Evolutionary conservation across 257 asterid genomes (phyloP), one percentile per base, ranked within the genome.

Genomic region (Handroanthus guayacan): DNA sequence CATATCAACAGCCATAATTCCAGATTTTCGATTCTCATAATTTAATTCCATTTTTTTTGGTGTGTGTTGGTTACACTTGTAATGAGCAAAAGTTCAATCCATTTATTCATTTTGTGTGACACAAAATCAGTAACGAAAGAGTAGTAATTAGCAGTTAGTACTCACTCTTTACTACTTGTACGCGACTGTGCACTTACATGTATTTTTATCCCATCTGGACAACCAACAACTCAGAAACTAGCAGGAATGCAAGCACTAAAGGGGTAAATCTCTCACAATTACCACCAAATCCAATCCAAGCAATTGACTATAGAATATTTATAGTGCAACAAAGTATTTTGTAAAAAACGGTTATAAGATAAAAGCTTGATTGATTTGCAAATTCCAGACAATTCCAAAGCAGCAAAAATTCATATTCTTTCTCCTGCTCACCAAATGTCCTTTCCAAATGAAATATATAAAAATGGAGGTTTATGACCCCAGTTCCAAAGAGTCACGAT

Each of bases 171-270:
- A 25, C 31, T 25, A 25, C 31, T 25, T 25, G 31, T 25, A 25
- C 31, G 31, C 1, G 31, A 25, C 31, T 25, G 31, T 25, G 31
- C 1, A 25, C 31, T 25, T 25, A 1, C 31, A 25, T 25, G 31
- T 25, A 25, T 25, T 25, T 25, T 25, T 25, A 25, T 25, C 31
- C 31, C 31, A 25, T 25, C 31, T 25, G 31, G 31, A 25, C 31
- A 25, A 25, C 31, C 31, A 25, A 25, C 8, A 48, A n/a, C 63
- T 34, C 25, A 18, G 25, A 68, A 68, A 69, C 79, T 61, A 80
- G 72, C 69, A 75, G 16, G 61, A 62, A 63, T 25, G 69, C 55
- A 75, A 76, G 41, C 38, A 41, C 48, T 9, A 41, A 16, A 65
- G 52, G 2, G 16, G 47, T 6, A 55, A 7, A 55, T 61, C 37